Evolutionary conservation across 1,284 basidiomycete genomes (phyloP).

Genomic region (Trichosporon coremiiforme): DNA sequence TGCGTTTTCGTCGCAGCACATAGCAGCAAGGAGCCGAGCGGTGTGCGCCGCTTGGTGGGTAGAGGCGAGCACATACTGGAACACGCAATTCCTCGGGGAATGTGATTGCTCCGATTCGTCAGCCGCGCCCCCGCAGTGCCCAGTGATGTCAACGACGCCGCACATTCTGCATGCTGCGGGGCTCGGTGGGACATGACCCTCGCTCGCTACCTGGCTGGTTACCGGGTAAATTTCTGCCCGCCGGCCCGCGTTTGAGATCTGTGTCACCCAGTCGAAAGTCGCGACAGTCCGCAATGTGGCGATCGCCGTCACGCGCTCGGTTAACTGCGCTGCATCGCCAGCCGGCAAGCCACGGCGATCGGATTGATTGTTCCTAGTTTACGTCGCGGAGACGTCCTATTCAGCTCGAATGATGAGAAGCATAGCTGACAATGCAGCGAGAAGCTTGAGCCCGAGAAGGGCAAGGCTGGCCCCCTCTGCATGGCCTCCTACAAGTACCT

Average conservation of each 20-base stretch:
- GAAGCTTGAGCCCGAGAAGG: slow-evolving; percentile 85
- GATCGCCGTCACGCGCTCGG: not conserved
- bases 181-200: not conserved
- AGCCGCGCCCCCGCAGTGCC: not conserved
- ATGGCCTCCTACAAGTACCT: slow-evolving; percentile 96
- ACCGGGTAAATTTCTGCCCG: slow-evolving; percentile 8
- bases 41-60: not conserved
- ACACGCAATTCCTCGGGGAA: slow-evolving; percentile 3
- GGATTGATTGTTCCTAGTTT: not conserved
- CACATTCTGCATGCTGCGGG: not conserved
- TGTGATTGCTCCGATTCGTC: not conserved
- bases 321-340: not conserved
- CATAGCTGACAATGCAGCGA: slow-evolving; percentile 60
- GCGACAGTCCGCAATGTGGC: not conserved
- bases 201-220: not conserved
- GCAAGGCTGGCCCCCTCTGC: slow-evolving; percentile 78
- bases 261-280: not conserved
- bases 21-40: not conserved
- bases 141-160: slow-evolving; percentile 5
- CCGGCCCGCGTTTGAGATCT: not conserved
- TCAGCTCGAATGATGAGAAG: not conserved
- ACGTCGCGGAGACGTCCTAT: not conserved
- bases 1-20: not conserved
- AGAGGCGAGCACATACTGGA: not conserved
- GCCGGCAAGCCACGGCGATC: not conserved